Evolutionary conservation across 371 early-diverging fungal species (phyloP), one percentile per base, ranked within the genome.

Genomic region (Mortierella sp.): DNA sequence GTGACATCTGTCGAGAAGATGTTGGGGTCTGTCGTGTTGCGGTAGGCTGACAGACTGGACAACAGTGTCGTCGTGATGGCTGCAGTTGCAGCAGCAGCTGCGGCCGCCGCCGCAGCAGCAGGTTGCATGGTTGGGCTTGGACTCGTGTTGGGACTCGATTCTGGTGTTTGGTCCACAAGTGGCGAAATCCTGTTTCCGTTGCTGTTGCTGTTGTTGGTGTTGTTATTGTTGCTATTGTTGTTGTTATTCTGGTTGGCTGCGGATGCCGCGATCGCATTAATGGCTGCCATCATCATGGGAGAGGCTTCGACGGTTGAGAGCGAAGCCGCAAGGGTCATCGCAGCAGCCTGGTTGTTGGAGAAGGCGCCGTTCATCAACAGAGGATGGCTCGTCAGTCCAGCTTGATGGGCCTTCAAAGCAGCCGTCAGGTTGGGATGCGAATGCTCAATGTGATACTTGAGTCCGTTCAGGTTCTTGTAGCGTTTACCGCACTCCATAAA

Each of bases 381-480:
- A 2, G 77, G 77, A 26, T 77, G 70, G 31, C 71, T 83, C 0
- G 83, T 78, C 72, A 78, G 53, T 37, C 83, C 83, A 37, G 82
- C 74, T 39, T 77, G 77, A 53, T 82, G 77, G 7, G 82, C 82
- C 48, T 74, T 70, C 40, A 82, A 24, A 13, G 82, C 82, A 26
- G 82, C 75, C 7, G 82, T 73, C 45, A 82, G 66, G 45, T 82
- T 77, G 24, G 82, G 78, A 66, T 98, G 98, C 45, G 94, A 92
- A 75, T 96, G 95, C 75, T 95, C 94, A 71, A 97, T 90, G 80
- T 98, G 98, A 82, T 98, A 98, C 86, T 97, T 97, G 74, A 99
- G 90, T 3, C 99, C 99, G 82, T 98, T 99, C 76, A 96, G 87
- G 87, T 99, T 99, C 90, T 99, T 99, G 90, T 99, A 99, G 39